Conservation (phyloP, 2,329 filamentous ascomycete genomes). For the Cladobotryum protrusum region DNA sequence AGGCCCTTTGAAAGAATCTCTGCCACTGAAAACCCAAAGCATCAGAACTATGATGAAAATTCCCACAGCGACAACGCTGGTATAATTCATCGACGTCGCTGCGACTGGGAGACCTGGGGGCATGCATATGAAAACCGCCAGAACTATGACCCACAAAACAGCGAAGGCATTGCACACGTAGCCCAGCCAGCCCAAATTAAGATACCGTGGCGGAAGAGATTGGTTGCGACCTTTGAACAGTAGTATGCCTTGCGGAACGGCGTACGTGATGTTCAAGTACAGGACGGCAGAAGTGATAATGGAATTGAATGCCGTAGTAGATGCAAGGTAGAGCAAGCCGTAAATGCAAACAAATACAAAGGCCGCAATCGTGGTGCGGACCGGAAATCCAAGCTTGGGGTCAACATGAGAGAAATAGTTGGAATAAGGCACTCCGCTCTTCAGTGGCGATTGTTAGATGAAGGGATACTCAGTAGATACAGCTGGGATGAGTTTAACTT, state of each 20-base stretch:
- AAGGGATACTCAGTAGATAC: too few relatives aligned
- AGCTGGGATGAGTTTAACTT: too few relatives aligned
- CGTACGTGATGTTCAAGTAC: slow-evolving; percentile 20
- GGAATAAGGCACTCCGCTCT: too few relatives aligned
- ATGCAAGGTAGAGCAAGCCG: slow-evolving; percentile 24
- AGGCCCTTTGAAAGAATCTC: too few relatives aligned
- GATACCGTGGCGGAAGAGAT: slow-evolving; percentile 19
- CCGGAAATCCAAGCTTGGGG: too few relatives aligned
- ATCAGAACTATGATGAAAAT: slow-evolving; percentile 14
- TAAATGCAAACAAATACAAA: slow-evolving; percentile 16
- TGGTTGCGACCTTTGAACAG: slow-evolving; percentile 20
- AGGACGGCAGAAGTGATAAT: slow-evolving; percentile 23
- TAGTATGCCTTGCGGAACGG: slow-evolving; percentile 22
- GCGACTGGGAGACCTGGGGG: slow-evolving; percentile 16
- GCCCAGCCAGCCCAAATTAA: slow-evolving; percentile 20
- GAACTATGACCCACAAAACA: slow-evolving; percentile 16
- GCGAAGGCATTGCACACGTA: slow-evolving; percentile 17
- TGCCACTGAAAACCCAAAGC: too few relatives aligned
- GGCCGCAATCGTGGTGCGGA: too few relatives aligned
- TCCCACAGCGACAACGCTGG: slow-evolving; percentile 15
- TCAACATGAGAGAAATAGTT: too few relatives aligned
- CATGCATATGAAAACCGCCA: slow-evolving; percentile 18
- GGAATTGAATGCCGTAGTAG: slow-evolving; percentile 21
- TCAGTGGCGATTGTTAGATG: too few relatives aligned
- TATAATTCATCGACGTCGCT: slow-evolving; percentile 19